These are phyloP conservation scores for Saitozyma sp. DNA, from an alignment of 768 basidiomycete species.

Conservation along the genomic window DNA sequence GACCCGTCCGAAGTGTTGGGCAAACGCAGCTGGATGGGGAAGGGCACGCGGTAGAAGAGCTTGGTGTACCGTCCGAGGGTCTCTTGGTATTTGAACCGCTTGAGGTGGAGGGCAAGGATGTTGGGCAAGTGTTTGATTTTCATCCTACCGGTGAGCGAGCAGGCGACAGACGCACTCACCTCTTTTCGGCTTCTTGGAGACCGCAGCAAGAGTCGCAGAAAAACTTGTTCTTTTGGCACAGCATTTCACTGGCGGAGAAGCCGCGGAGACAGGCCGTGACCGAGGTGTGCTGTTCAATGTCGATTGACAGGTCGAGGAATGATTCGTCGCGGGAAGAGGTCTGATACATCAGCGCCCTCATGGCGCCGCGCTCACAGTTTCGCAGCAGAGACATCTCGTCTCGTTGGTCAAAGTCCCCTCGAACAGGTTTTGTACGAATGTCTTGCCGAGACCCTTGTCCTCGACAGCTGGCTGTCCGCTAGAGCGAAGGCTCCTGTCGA, in stretches of 20 bases:
- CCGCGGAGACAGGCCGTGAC: slow-evolving; percentile 93
- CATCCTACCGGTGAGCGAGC: slow-evolving; percentile 65
- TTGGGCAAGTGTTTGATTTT: slow-evolving; percentile 97
- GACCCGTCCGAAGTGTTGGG: slow-evolving; percentile 97
- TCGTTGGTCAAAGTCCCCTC: slow-evolving; percentile 94
- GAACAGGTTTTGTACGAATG: slow-evolving; percentile 87
- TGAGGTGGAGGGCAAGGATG: slow-evolving; percentile 89
- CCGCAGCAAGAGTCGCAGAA: slow-evolving; percentile 97
- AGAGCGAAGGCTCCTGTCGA: slow-evolving; percentile 38
- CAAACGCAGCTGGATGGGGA: slow-evolving; percentile 88
- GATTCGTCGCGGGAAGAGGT: slow-evolving; percentile 91
- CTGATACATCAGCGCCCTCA: slow-evolving; percentile 53
- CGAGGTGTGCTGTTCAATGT: slow-evolving; percentile 97
- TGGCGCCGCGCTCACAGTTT: slow-evolving; percentile 66
- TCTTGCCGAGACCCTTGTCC: slow-evolving; percentile 52
- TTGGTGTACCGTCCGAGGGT: slow-evolving; percentile 87
- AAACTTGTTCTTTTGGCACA: slow-evolving; percentile 97
- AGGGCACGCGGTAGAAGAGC: slow-evolving; percentile 92
- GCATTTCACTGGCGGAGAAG: slow-evolving; percentile 97
- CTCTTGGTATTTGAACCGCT: slow-evolving; percentile 98
- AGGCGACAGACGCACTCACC: slow-evolving; percentile 59
- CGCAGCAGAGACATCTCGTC: slow-evolving; percentile 95
- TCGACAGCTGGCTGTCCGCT: slow-evolving; percentile 22
- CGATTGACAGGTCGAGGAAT: slow-evolving; percentile 97
- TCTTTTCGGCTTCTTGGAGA: slow-evolving; percentile 95